Evolutionary conservation across 2,329 filamentous ascomycete genomes (phyloP).

Genomic region (Diaporthe nobilis): DNA sequence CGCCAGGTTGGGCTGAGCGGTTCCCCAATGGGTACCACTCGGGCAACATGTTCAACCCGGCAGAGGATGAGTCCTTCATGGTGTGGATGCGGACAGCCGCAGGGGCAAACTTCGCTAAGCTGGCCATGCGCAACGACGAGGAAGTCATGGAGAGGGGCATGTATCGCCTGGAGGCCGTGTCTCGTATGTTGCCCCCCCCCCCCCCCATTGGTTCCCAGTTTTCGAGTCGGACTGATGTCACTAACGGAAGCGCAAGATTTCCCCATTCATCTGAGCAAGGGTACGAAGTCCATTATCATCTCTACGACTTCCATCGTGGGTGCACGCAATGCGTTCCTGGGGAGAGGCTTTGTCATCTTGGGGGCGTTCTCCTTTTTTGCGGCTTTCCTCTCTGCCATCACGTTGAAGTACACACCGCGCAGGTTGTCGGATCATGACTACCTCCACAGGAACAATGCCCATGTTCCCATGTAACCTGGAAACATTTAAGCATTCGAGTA

Average conservation of each 20-base stretch:
- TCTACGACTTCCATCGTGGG: neutral
- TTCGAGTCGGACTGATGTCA: neutral
- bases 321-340: neutral
- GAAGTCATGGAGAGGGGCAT: neutral
- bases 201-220: no score
- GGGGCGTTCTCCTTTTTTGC: neutral
- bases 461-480: neutral
- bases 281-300: conserved; percentile 46
- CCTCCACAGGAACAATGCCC: neutral
- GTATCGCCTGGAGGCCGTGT: neutral
- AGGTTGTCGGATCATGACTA: conserved; percentile 4
- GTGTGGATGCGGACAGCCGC: conserved; percentile 4
- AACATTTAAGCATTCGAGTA: neutral
- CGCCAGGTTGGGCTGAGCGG: neutral
- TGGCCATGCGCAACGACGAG: neutral
- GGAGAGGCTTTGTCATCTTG: neutral
- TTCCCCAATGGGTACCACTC: neutral
- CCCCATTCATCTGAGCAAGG: conserved; percentile 47
- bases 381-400: neutral
- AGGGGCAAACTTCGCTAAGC: neutral
- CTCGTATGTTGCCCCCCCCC: neutral
- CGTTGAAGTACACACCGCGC: neutral
- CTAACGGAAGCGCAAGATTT: neutral
- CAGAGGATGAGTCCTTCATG: conserved; percentile 8
- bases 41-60: conserved; percentile 6